phyloP scores from a whole-genome alignment of 768 basidiomycete genomes.

The Boletus reticulatus region DNA sequence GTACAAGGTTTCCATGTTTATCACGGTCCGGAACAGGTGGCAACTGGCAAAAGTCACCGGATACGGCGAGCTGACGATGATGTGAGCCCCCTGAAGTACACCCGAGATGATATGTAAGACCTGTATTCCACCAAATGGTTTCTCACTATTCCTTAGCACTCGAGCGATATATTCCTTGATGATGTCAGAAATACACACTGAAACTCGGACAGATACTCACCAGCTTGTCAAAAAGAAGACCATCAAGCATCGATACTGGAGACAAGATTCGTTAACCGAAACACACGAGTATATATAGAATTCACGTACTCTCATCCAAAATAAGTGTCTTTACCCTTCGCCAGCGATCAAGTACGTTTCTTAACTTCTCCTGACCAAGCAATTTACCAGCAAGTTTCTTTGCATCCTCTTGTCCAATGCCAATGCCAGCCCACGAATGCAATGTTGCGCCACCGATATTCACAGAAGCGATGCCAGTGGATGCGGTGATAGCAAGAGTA shows the following conservation, averaged over 20 bases:
- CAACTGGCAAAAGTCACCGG: conserved; percentile 90
- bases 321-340: conserved; percentile 59
- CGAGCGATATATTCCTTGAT: conserved; percentile 62
- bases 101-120: conserved; percentile 34
- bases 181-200: conserved; percentile 32
- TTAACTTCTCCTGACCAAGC: conserved; percentile 37
- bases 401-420: conserved; percentile 60
- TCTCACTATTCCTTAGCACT: conserved; percentile 44
- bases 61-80: conserved; percentile 63
- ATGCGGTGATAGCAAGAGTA: conserved; percentile 72
- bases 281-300: background rate
- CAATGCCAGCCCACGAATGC: conserved; percentile 82
- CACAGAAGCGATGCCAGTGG: conserved; percentile 75
- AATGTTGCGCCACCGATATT: conserved; percentile 82
- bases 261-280: background rate
- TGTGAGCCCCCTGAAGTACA: background rate
- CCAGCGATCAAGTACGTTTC: conserved; percentile 59
- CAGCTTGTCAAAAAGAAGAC: conserved; percentile 75
- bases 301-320: conserved; percentile 75
- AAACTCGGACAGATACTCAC: conserved; percentile 38
- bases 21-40: conserved; percentile 69
- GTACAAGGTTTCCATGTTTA: conserved; percentile 46
- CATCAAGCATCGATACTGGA: conserved; percentile 89
- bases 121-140: conserved; percentile 87
- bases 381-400: conserved; percentile 56